Conservation (phyloP, 2,329 filamentous ascomycete genomes). For the Apiospora saccharicola region DNA sequence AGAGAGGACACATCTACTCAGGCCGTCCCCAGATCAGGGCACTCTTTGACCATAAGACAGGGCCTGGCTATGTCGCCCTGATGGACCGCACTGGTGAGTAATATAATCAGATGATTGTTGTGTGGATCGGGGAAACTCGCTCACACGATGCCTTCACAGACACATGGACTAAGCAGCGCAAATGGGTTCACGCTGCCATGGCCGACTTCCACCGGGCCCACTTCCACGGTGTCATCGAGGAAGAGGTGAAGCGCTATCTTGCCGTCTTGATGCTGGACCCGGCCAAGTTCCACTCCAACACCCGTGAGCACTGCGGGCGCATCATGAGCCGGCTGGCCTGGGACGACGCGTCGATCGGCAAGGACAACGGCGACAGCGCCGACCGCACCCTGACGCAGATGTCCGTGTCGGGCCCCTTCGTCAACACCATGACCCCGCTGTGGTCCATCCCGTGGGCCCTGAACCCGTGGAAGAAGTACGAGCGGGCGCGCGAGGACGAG, state of each 20-base stretch:
- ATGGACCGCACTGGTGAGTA: constrained; percentile 57
- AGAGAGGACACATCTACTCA: constrained; percentile 58
- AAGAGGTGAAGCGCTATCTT: constrained; percentile 54
- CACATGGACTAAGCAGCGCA: constrained; percentile 56
- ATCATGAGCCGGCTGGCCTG: constrained; percentile 59
- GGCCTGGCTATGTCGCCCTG: constrained; percentile 56
- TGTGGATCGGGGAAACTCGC: not conserved
- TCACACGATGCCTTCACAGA: constrained; percentile 46
- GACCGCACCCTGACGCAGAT: constrained; percentile 57
- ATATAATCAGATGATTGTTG: not conserved
- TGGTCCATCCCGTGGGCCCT: constrained; percentile 53
- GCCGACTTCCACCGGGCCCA: constrained; percentile 47
- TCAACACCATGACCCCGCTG: constrained; percentile 58
- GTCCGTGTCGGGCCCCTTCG: constrained; percentile 59
- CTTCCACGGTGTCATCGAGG: constrained; percentile 58
- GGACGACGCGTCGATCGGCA: constrained; percentile 57
- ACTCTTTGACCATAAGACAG: constrained; percentile 57
- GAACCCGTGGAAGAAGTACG: constrained; percentile 58
- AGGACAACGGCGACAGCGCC: constrained; percentile 54
- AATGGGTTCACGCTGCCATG: constrained; percentile 60
- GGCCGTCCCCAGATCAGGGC: constrained; percentile 59
- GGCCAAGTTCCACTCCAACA: constrained; percentile 52
- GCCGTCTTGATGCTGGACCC: constrained; percentile 56
- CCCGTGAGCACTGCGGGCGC: constrained; percentile 57
- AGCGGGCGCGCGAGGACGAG: constrained; percentile 51